These are phyloP conservation scores for Cyclotella kingstonii DNA, from an alignment of 108 stramenopile genomes.

Conservation along the genomic window DNA sequence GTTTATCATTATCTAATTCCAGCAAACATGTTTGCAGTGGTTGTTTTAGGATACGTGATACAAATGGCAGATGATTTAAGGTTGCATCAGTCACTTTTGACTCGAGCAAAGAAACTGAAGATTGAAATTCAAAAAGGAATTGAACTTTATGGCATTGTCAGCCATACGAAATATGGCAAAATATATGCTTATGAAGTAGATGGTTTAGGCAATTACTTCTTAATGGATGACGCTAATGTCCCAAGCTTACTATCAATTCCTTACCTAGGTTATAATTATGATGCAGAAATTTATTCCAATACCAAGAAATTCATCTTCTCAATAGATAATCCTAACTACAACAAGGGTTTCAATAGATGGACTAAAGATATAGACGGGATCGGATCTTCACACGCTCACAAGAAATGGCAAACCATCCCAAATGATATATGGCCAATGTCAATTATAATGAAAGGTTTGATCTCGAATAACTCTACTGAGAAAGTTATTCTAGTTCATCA, in stretches of 20 bases:
- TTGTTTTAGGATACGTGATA: slow-evolving; percentile 40
- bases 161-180: slow-evolving; percentile 27
- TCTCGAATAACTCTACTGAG: slow-evolving; percentile 23
- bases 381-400: slow-evolving; percentile 47
- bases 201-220: slow-evolving; percentile 53
- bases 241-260: slow-evolving; percentile 69
- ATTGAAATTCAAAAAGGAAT: slow-evolving; percentile 60
- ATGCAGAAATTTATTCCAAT: slow-evolving; percentile 44
- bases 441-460: slow-evolving; percentile 57
- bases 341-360: slow-evolving; percentile 26
- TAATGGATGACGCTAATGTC: slow-evolving; percentile 83
- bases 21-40: slow-evolving; percentile 64
- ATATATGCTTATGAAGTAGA: slow-evolving; percentile 84
- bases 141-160: slow-evolving; percentile 47
- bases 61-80: slow-evolving; percentile 38
- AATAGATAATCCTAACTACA: slow-evolving; percentile 41
- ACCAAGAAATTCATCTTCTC: slow-evolving; percentile 53
- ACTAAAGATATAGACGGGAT: slow-evolving; percentile 41
- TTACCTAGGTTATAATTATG: slow-evolving; percentile 50
- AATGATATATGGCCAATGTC: slow-evolving; percentile 73
- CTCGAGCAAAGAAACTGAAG: slow-evolving; percentile 35
- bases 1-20: slow-evolving; percentile 60
- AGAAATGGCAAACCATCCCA: slow-evolving; percentile 3
- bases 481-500: slow-evolving; percentile 29
- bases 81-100: slow-evolving; percentile 26